Evolutionary conservation across 176 grass and related monocot species (phyloP), one percentile per base, ranked within the genome.

Genomic region (Triticum dicoccoides): DNA sequence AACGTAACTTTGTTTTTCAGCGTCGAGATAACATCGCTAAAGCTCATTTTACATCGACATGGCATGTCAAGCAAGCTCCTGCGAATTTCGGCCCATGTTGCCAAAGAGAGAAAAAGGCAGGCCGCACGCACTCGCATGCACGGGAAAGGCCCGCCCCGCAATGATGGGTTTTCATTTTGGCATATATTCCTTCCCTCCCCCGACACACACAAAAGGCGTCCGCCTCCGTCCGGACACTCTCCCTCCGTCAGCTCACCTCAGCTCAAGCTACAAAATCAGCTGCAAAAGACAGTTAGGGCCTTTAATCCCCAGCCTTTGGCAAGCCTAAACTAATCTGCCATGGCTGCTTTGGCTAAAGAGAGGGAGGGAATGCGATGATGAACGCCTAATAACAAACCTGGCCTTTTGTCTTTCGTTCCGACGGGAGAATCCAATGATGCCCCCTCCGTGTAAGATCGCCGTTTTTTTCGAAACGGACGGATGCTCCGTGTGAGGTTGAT

Each of bases 121-220:
- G 69, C 13, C 11, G 85, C 89, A 78, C 88, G 88, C 73, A 84
- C 9, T 85, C 77, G 81, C 85, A 80, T 42, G 85, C 67, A 63
- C 64, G 81, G 59, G 78, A 85, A 88, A 91, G 86, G 82, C 63
- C 89, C 82, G 89, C 52, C 77, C 25, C 62, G 86, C 51, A 88
- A 88, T 85, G 89, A 91, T 91, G 81, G 82, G 38, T 80, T 58
- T 67, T 81, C 69, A 51, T 91, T 88, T 85, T 76, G 69, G 89
- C 89, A 91, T 85, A 88, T 91, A 91, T 91, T 91, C 88, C 78
- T 39, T 88, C 88, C 85, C 88, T 85, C 44, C 1, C 35, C 34
- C 47, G 49, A 17, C 52, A 21, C 52, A 21, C 86, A 82, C 29
- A 30, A 91, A 88, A 91, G 86, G 86, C 35, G 23, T 13, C 49